A percentile compares a stretch with the other conserved stretches of the same genome.
Evolutionary conservation across 768 basidiomycete species (phyloP).

Genomic region (Hydnum rufescens): DNA sequence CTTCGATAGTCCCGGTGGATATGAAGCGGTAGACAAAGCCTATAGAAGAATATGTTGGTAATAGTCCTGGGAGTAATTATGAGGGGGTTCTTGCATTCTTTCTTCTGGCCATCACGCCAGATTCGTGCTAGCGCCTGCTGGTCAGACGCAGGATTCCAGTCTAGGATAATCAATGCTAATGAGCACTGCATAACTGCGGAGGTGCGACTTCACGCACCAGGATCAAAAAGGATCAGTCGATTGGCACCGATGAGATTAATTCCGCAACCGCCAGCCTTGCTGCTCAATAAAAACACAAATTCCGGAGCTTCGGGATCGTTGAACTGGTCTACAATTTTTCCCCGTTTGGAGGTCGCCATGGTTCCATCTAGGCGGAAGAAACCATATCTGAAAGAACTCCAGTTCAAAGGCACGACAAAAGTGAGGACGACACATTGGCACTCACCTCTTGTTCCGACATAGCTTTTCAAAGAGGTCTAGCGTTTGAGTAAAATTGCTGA

Average conservation of each 20-base stretch:
- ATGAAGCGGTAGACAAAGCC: constrained; percentile 98
- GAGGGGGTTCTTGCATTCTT: constrained; percentile 55
- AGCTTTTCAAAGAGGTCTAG: constrained; percentile 83
- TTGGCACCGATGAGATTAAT: constrained; percentile 96
- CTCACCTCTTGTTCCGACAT: constrained; percentile 63
- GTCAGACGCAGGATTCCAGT: constrained; percentile 97
- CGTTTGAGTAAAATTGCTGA: constrained; percentile 93
- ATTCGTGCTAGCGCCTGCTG: constrained; percentile 97
- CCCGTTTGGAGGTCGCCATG: constrained; percentile 78
- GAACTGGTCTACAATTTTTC: constrained; percentile 92
- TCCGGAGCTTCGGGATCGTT: constrained; percentile 86
- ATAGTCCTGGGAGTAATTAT: not conserved
- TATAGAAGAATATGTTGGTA: constrained; percentile 16
- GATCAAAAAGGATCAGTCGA: constrained; percentile 86
- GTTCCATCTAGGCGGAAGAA: constrained; percentile 89
- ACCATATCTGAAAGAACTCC: constrained; percentile 39
- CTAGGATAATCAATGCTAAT: constrained; percentile 15
- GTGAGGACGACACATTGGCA: not conserved
- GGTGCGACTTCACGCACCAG: constrained; percentile 28
- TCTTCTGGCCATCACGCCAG: constrained; percentile 99
- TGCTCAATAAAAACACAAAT: constrained; percentile 84
- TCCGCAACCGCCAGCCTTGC: constrained; percentile 89
- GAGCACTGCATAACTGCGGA: not conserved
- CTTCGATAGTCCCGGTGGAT: constrained; percentile 90
- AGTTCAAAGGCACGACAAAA: constrained; percentile 9